These are phyloP conservation scores for Xylaria sp. DNA, from an alignment of 2,329 filamentous ascomycete genomes.

Conservation along the genomic window DNA sequence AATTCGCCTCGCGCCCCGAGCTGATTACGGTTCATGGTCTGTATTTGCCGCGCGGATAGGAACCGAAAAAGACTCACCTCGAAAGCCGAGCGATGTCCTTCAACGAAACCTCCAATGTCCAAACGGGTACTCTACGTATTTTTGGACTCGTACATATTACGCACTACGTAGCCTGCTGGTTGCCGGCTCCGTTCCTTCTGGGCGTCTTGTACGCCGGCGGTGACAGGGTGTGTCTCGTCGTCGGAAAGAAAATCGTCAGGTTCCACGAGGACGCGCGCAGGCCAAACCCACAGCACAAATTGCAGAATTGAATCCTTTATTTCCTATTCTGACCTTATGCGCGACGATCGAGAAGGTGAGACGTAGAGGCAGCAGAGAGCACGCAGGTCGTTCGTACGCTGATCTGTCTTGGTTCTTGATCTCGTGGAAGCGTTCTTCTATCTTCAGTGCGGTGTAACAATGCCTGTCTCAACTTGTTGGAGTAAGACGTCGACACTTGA, in stretches of 20 bases:
- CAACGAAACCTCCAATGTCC: slow-evolving; percentile 53
- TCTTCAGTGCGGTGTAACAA: slow-evolving; percentile 48
- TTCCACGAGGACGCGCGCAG: slow-evolving; percentile 43
- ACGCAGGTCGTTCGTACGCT: slow-evolving; percentile 42
- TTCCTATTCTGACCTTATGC: slow-evolving; percentile 22
- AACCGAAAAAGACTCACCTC: slow-evolving; percentile 45
- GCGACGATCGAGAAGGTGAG: slow-evolving; percentile 26
- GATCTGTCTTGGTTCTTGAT: slow-evolving; percentile 40
- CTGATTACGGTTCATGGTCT: slow-evolving; percentile 16
- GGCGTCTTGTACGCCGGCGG: slow-evolving; percentile 42
- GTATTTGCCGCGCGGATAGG: slow-evolving; percentile 16
- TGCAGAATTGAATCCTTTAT: slow-evolving; percentile 29
- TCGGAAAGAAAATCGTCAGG: slow-evolving; percentile 40
- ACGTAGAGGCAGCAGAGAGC: slow-evolving; percentile 24
- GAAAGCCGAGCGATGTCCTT: slow-evolving; percentile 46
- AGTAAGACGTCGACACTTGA: slow-evolving; percentile 47
- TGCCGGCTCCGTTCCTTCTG: slow-evolving; percentile 48
- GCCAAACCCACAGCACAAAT: slow-evolving; percentile 40
- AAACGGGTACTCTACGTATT: slow-evolving; percentile 55
- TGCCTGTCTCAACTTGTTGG: slow-evolving; percentile 42
- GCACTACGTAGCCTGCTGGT: slow-evolving; percentile 53
- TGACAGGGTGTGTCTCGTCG: slow-evolving; percentile 33
- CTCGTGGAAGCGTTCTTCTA: slow-evolving; percentile 46
- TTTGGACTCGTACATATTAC: slow-evolving; percentile 56
- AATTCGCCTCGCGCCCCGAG: slow-evolving; percentile 25